Evolutionary conservation across 1,284 basidiomycete genomes (phyloP).

Genomic region (Cyathus pygmaeus): DNA sequence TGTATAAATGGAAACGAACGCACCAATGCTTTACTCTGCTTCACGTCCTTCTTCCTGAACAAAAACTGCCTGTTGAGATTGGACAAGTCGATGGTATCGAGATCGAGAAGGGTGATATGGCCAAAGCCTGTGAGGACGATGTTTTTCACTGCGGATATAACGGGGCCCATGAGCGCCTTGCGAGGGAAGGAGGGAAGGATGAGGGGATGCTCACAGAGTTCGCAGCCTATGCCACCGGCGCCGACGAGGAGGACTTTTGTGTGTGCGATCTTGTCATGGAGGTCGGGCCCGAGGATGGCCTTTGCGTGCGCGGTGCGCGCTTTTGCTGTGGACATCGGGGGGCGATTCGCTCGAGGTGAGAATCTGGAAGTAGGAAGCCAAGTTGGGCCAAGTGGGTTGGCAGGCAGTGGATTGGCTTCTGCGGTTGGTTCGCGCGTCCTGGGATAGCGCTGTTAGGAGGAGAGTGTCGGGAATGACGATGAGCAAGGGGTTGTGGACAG

Average conservation of each 20-base stretch:
- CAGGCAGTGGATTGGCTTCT: too few relatives aligned
- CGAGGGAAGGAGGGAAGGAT: not conserved
- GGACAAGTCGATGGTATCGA: constrained; percentile 98
- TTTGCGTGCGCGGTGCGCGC: constrained; percentile 61
- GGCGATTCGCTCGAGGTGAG: not conserved
- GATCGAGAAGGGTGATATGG: constrained; percentile 91
- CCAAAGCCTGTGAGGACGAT: constrained; percentile 93
- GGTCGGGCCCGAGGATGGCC: constrained; percentile 80
- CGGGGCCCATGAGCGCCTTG: not conserved
- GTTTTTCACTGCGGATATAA: constrained; percentile 83
- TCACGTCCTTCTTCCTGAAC: constrained; percentile 97
- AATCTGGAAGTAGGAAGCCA: not conserved
- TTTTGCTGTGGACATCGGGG: constrained; percentile 47
- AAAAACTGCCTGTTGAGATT: constrained; percentile 98
- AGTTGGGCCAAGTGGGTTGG: not conserved
- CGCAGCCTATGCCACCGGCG: constrained; percentile 97
- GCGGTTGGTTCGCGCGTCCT: too few relatives aligned
- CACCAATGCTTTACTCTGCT: constrained; percentile 93
- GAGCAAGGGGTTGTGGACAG: too few relatives aligned
- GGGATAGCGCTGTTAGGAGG: too few relatives aligned
- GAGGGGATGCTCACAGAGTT: constrained; percentile 78
- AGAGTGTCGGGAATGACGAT: too few relatives aligned
- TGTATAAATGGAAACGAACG: constrained; percentile 12
- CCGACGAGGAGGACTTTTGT: constrained; percentile 92
- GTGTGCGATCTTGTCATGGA: constrained; percentile 66